Conservation (phyloP, 2,329 filamentous ascomycete species). For the Trichoderma polysporum region DNA sequence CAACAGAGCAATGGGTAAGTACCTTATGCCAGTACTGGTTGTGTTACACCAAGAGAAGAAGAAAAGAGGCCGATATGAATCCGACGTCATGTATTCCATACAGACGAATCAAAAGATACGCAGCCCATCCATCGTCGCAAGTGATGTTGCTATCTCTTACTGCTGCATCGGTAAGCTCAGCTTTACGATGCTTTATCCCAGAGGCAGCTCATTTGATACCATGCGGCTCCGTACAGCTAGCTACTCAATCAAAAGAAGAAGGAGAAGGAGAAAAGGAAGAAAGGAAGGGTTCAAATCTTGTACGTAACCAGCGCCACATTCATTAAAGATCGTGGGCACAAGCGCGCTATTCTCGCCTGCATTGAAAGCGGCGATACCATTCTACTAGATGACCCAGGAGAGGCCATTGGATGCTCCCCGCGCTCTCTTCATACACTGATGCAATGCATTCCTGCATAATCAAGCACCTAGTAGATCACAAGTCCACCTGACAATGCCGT, state of each 20-base stretch:
- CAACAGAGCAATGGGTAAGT: background rate
- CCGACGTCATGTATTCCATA: constrained; percentile 1
- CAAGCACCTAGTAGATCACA: background rate
- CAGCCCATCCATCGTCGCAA: background rate
- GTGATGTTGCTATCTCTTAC: background rate
- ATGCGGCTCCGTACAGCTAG: background rate
- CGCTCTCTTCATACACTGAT: too few species aligned
- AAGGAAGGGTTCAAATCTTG: background rate
- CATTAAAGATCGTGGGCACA: background rate
- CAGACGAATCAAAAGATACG: background rate
- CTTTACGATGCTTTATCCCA: background rate
- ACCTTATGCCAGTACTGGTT: background rate
- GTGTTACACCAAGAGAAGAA: background rate
- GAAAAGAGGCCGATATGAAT: background rate
- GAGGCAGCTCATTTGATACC: background rate
- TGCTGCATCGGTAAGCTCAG: background rate
- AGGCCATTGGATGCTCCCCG: background rate
- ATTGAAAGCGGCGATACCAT: background rate
- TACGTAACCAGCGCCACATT: background rate
- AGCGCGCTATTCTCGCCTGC: background rate
- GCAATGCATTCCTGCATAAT: background rate
- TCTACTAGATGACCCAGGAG: background rate
- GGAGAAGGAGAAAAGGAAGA: background rate
- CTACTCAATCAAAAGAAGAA: background rate
- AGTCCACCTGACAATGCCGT: constrained; percentile 8